Evolutionary conservation across 768 basidiomycete genomes (phyloP).

Genomic region (Auriscalpium orientale): DNA sequence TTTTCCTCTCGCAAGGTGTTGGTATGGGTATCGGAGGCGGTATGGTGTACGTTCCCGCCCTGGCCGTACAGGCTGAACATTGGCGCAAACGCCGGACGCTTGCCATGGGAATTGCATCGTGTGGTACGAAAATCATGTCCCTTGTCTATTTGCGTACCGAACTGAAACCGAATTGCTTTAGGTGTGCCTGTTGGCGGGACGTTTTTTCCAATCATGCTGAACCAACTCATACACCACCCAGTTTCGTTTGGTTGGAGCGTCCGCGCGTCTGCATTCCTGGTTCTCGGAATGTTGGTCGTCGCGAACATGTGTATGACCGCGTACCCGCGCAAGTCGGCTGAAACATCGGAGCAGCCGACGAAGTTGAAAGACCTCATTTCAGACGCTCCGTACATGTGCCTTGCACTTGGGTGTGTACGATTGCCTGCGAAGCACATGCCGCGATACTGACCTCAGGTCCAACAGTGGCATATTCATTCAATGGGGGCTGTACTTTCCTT

Average conservation of each 20-base stretch:
- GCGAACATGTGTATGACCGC: constrained; percentile 18
- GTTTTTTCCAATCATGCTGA: constrained; percentile 29
- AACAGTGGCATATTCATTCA: constrained; percentile 8
- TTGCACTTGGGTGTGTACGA: constrained; percentile 11
- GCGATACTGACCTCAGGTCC: background rate
- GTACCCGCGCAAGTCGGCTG: constrained; percentile 2
- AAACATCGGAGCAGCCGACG: background rate
- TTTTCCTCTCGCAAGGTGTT: constrained; percentile 44
- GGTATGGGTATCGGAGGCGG: constrained; percentile 43
- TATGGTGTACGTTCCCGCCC: constrained; percentile 38
- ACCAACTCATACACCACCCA: constrained; percentile 19
- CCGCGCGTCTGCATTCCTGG: constrained; percentile 21
- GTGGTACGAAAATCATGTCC: constrained; percentile 19
- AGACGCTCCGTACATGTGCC: constrained; percentile 16
- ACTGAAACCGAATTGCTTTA: background rate
- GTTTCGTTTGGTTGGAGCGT: constrained; percentile 37
- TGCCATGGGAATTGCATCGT: constrained; percentile 24
- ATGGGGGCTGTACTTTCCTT: constrained; percentile 19
- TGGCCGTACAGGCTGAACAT: constrained; percentile 37
- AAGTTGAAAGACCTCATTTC: constrained; percentile 6
- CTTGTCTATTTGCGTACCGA: background rate
- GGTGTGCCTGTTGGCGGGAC: constrained; percentile 28
- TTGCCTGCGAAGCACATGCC: background rate
- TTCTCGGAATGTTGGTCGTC: constrained; percentile 12
- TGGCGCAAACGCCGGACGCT: constrained; percentile 33